These are phyloP conservation scores for Talinum fruticosum DNA, from an alignment of 148 eudicot genomes.

Conservation along the genomic window DNA sequence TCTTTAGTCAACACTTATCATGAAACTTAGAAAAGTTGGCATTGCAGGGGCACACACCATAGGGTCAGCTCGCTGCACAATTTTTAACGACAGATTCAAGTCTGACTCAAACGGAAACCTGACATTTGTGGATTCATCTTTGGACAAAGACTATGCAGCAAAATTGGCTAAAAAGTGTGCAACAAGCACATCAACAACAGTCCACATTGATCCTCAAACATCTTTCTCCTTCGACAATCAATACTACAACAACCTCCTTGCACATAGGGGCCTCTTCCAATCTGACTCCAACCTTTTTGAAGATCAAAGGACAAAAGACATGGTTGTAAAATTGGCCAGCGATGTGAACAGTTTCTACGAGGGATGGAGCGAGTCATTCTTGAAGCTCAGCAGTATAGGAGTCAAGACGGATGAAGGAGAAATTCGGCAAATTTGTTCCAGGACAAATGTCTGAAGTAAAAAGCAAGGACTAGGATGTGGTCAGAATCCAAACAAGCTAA, in stretches of 20 bases:
- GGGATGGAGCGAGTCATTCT: constrained; percentile 50
- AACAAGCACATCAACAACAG: constrained; percentile 29
- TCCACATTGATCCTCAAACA: constrained; percentile 51
- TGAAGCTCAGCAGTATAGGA: constrained; percentile 46
- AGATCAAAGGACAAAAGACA: constrained; percentile 40
- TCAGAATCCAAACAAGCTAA: background rate
- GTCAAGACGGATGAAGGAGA: constrained; percentile 53
- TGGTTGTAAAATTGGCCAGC: constrained; percentile 45
- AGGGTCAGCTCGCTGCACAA: constrained; percentile 63
- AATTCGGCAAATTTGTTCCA: constrained; percentile 51
- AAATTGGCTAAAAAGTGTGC: constrained; percentile 45
- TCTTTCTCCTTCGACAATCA: constrained; percentile 53
- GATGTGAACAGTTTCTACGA: constrained; percentile 38
- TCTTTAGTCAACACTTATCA: background rate
- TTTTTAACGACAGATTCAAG: constrained; percentile 52
- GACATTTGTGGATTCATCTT: constrained; percentile 46
- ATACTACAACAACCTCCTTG: constrained; percentile 49
- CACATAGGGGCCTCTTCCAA: constrained; percentile 55
- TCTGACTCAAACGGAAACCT: constrained; percentile 44
- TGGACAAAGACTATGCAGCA: constrained; percentile 47
- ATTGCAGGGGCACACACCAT: constrained; percentile 78
- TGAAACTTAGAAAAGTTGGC: background rate
- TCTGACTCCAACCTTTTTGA: constrained; percentile 49
- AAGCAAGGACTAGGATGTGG: background rate
- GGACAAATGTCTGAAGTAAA: constrained; percentile 26